These are phyloP conservation scores for Debaryomycetaceae sp. DNA, from an alignment of 1,139 yeast genomes.

Conservation along the genomic window DNA sequence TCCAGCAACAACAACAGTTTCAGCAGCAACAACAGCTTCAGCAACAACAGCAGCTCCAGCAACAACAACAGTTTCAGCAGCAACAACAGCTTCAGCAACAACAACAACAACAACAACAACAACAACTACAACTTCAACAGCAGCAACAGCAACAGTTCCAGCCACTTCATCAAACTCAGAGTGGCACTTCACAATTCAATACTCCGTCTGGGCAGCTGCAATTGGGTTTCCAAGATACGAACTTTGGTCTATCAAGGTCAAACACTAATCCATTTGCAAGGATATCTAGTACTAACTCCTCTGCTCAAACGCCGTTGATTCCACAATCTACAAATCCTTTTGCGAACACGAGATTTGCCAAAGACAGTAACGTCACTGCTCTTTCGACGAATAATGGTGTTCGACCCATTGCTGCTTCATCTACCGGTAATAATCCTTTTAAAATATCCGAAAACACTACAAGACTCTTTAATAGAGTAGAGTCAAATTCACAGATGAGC, in stretches of 20 bases:
- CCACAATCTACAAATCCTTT: conserved; percentile 46
- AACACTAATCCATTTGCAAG: conserved; percentile 41
- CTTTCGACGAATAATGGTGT: conserved; percentile 16
- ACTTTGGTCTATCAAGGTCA: conserved; percentile 22
- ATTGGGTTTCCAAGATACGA: conserved; percentile 1
- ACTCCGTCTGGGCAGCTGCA: background rate
- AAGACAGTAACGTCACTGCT: conserved; percentile 34
- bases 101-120: background rate
- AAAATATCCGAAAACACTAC: conserved; percentile 38
- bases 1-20: conserved; percentile 1
- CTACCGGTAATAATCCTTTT: conserved; percentile 48
- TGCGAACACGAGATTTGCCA: conserved; percentile 36
- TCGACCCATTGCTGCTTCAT: conserved; percentile 21
- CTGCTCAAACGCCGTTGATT: conserved; percentile 8
- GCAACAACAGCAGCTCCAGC: background rate
- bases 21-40: conserved; percentile 1
- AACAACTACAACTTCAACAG: background rate
- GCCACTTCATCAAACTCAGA: background rate
- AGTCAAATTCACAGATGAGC: conserved; percentile 11
- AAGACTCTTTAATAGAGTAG: conserved; percentile 27
- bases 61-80: background rate
- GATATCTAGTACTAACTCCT: background rate
- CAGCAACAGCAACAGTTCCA: background rate
- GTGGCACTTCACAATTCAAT: background rate
- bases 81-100: conserved; percentile 3